Percentiles rank a stretch among this genome's conserved stretches.
Conservation (phyloP, 139 green algal species). For the Coelastrella sp. region DNA sequence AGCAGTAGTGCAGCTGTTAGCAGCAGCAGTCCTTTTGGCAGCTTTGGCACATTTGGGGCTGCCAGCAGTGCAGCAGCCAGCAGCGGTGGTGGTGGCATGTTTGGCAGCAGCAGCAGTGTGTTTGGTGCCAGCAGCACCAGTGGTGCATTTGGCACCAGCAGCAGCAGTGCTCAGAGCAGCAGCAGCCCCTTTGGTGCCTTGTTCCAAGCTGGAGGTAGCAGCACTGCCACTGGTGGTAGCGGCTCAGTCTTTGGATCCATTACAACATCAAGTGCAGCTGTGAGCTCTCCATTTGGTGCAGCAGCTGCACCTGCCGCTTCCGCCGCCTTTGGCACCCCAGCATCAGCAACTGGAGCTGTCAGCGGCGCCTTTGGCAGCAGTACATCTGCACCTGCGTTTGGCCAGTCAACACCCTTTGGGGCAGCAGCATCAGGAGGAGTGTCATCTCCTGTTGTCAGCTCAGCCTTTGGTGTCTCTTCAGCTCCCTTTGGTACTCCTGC, state of each 20-base stretch:
- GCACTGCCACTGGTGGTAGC: neutral
- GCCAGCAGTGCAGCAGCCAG: slow-evolving; percentile 6
- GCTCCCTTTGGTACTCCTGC: too few relatives aligned
- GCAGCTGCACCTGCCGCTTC: neutral
- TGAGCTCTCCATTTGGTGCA: slow-evolving; percentile 17
- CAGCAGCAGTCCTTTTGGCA: slow-evolving; percentile 1
- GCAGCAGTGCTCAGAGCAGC: neutral
- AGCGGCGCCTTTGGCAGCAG: neutral
- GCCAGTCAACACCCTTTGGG: slow-evolving; percentile 8
- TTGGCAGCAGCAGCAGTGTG: slow-evolving; percentile 11
- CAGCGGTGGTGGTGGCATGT: neutral
- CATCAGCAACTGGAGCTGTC: neutral
- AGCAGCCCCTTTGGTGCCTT: slow-evolving; percentile 17
- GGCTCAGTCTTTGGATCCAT: neutral
- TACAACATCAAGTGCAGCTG: slow-evolving; percentile 1
- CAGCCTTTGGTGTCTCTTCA: too few relatives aligned
- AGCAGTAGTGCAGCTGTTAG: slow-evolving; percentile 6
- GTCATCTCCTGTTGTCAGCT: too few relatives aligned
- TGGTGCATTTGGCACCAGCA: neutral
- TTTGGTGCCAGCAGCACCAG: too few relatives aligned
- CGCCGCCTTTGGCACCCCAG: slow-evolving; percentile 36
- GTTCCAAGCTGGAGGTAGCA: neutral
- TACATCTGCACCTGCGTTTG: slow-evolving; percentile 8
- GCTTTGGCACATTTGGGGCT: neutral
- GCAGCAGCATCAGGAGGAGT: too few relatives aligned